These are phyloP conservation scores for Glutinoglossum americanum DNA, from an alignment of 495 filamentous ascomycete species.

Conservation along the genomic window DNA sequence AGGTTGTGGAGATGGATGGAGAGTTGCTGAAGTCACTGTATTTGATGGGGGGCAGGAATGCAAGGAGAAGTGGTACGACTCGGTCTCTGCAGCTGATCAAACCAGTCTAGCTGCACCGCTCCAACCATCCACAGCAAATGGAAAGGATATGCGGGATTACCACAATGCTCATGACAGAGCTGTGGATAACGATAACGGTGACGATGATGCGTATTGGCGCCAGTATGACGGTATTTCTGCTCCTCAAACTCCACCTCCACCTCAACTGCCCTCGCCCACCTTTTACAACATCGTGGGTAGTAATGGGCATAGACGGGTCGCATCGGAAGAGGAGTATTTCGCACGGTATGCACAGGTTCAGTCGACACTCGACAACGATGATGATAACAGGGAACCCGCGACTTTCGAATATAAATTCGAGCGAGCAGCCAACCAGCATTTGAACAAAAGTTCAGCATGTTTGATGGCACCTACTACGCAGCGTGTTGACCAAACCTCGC, in stretches of 20 bases:
- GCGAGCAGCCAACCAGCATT: not conserved
- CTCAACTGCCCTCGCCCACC: not conserved
- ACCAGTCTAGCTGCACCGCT: slow-evolving; percentile 1
- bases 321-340: slow-evolving; percentile 58
- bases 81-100: slow-evolving; percentile 14
- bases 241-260: slow-evolving; percentile 18
- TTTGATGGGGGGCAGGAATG: slow-evolving; percentile 18
- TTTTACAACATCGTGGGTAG: not conserved
- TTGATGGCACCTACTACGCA: not conserved
- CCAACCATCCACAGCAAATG: slow-evolving; percentile 1
- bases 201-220: slow-evolving; percentile 88
- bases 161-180: slow-evolving; percentile 12
- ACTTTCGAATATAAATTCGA: not conserved
- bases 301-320: slow-evolving; percentile 18
- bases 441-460: not conserved
- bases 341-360: slow-evolving; percentile 76
- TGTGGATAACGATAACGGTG: slow-evolving; percentile 27
- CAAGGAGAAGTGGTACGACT: not conserved
- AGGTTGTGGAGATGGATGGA: slow-evolving; percentile 54
- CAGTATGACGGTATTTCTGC: slow-evolving; percentile 77
- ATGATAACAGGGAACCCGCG: slow-evolving; percentile 13
- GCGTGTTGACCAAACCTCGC: not conserved
- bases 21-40: slow-evolving; percentile 55
- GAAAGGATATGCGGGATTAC: not conserved
- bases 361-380: slow-evolving; percentile 75